phyloP scores from a whole-genome alignment of 2,329 filamentous ascomycete species.

The Sporothrix dimorphospora region DNA sequence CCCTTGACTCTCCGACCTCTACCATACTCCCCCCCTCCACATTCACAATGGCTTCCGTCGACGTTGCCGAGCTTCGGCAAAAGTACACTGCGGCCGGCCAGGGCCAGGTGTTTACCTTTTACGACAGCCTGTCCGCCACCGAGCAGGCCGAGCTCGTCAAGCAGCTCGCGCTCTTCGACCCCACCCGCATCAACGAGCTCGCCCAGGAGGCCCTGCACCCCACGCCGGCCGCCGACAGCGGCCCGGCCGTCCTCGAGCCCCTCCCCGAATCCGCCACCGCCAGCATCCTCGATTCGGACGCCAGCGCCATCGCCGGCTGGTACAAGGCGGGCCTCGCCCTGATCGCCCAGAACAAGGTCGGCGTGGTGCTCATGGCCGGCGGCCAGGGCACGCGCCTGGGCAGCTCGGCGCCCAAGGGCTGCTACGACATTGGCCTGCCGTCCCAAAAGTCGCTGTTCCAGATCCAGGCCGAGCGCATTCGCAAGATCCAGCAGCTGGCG shows the following conservation, averaged over 20 bases:
- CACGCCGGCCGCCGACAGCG: slow-evolving; percentile 60
- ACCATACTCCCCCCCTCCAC: background rate
- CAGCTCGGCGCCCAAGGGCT: slow-evolving; percentile 94
- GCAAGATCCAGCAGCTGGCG: slow-evolving; percentile 81
- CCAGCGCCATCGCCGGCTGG: slow-evolving; percentile 79
- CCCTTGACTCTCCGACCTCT: background rate
- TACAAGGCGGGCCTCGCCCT: slow-evolving; percentile 82
- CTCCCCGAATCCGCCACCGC: slow-evolving; percentile 84
- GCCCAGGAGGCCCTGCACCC: slow-evolving; percentile 81
- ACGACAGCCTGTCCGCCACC: slow-evolving; percentile 71
- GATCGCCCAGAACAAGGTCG: slow-evolving; percentile 73
- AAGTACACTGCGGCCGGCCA: slow-evolving; percentile 77
- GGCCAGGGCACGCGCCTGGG: slow-evolving; percentile 94
- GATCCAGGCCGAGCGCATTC: slow-evolving; percentile 93
- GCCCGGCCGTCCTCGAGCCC: slow-evolving; percentile 70
- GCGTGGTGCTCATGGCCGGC: slow-evolving; percentile 94
- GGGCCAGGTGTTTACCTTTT: slow-evolving; percentile 84
- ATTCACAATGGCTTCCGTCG: slow-evolving; percentile 25
- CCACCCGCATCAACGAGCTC: slow-evolving; percentile 84
- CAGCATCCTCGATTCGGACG: slow-evolving; percentile 86
- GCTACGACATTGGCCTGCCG: slow-evolving; percentile 93
- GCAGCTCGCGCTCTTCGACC: slow-evolving; percentile 82
- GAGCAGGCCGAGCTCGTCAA: slow-evolving; percentile 80
- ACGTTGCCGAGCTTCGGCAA: slow-evolving; percentile 68
- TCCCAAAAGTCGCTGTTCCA: slow-evolving; percentile 96